A percentile compares a stretch with the other conserved stretches of the same genome.
Evolutionary conservation across 805 yeast genomes (phyloP).

Genomic region (Kregervanrija pseudodelftensis): DNA sequence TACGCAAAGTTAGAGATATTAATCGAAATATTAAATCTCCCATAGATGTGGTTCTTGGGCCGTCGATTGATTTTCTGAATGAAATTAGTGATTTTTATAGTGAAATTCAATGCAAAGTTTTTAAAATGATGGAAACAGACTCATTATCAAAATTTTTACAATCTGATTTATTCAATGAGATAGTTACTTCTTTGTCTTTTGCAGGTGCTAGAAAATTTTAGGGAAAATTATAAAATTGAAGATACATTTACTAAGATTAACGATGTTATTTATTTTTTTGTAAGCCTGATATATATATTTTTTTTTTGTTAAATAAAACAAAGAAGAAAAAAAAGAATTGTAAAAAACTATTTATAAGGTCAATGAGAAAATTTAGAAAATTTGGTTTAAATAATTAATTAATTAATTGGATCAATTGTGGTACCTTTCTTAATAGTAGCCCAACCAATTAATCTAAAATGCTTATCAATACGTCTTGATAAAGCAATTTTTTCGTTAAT

Average conservation of each 20-base stretch:
- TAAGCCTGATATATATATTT: neutral
- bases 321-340: neutral
- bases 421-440: slow-evolving; percentile 96
- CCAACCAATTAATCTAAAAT: slow-evolving; percentile 99
- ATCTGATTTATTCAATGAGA: slow-evolving; percentile 33
- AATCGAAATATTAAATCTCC: slow-evolving; percentile 21
- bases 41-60: slow-evolving; percentile 26
- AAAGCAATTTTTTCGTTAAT: slow-evolving; percentile 96
- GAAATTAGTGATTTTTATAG: slow-evolving; percentile 37
- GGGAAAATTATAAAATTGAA: too few species aligned
- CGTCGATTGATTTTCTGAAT: slow-evolving; percentile 30
- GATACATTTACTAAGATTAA: too few species aligned
- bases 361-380: too few species aligned
- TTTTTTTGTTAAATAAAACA: neutral
- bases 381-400: slow-evolving; percentile 5
- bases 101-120: slow-evolving; percentile 43
- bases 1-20: slow-evolving; percentile 27
- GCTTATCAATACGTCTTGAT: slow-evolving; percentile 98
- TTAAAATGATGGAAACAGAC: slow-evolving; percentile 60
- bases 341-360: neutral
- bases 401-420: slow-evolving; percentile 69
- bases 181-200: slow-evolving; percentile 9
- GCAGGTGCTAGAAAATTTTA: neutral
- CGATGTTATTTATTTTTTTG: too few species aligned
- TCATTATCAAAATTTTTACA: slow-evolving; percentile 63